A percentile compares a stretch with the other conserved stretches of the same genome.
phyloP scores from a whole-genome alignment of 2,329 filamentous ascomycete species.

The Paramyrothecium roridum region DNA sequence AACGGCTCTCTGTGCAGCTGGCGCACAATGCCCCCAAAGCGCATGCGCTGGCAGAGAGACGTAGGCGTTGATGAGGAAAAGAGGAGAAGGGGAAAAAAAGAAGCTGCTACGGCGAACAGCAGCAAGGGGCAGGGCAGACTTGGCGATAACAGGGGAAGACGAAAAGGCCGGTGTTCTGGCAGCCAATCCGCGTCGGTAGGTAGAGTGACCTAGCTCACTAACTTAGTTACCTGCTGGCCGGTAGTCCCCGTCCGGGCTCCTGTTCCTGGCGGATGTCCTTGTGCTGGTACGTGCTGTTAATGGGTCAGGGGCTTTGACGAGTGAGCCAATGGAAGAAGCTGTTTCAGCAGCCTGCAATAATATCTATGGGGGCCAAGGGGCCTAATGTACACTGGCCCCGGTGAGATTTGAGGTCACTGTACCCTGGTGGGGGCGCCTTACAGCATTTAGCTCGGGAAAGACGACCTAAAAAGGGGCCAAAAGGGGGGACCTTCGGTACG shows the following conservation, averaged over 20 bases:
- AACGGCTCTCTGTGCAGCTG: not conserved
- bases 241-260: slow-evolving; percentile 5
- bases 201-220: not conserved
- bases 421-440: too few species aligned
- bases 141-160: not conserved
- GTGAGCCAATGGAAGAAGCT: not conserved
- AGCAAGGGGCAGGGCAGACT: not conserved
- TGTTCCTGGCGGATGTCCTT: slow-evolving; percentile 10
- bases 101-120: not conserved
- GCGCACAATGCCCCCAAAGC: not conserved
- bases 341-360: not conserved
- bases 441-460: too few species aligned
- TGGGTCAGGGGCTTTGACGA: not conserved
- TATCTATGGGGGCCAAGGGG: not conserved
- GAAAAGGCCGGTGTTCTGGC: not conserved
- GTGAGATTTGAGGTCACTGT: too few species aligned
- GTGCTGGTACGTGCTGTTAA: not conserved
- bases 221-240: slow-evolving; percentile 1
- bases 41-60: not conserved
- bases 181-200: not conserved
- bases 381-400: not conserved
- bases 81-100: not conserved
- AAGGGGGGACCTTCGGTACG: too few species aligned
- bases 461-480: too few species aligned
- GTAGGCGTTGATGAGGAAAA: not conserved